These are phyloP conservation scores for Colletotrichum australisinense DNA, from an alignment of 2,329 filamentous ascomycete genomes.

Conservation along the genomic window DNA sequence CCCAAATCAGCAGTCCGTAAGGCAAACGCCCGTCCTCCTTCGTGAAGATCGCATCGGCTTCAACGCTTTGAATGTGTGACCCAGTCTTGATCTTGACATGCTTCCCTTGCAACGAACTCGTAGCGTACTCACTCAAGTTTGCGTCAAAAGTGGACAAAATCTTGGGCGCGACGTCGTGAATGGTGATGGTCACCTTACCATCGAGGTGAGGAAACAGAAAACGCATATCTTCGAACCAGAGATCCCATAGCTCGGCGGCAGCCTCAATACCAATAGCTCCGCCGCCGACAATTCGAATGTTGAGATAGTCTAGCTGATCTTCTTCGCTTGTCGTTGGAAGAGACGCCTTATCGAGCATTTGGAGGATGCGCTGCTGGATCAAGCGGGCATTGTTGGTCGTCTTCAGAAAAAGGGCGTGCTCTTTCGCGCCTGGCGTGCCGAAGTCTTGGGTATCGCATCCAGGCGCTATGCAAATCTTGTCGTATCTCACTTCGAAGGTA, in stretches of 20 bases:
- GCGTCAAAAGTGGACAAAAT: constrained; percentile 98
- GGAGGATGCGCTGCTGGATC: constrained; percentile 99
- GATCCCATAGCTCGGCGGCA: constrained; percentile 96
- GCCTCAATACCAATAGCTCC: constrained; percentile 98
- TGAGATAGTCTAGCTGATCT: constrained; percentile 84
- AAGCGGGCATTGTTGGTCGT: constrained; percentile 95
- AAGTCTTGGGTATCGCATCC: constrained; percentile 99
- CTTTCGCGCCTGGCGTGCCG: constrained; percentile 93
- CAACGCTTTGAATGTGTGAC: constrained; percentile 14
- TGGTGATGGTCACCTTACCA: constrained; percentile 94
- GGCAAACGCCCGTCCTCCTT: constrained; percentile 88
- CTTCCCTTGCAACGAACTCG: constrained; percentile 20
- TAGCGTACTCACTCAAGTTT: constrained; percentile 94
- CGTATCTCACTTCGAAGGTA: constrained; percentile 91
- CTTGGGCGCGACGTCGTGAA: constrained; percentile 96
- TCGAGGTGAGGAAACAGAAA: constrained; percentile 97
- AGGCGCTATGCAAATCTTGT: constrained; percentile 97
- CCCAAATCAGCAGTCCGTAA: constrained; percentile 97
- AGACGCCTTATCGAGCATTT: constrained; percentile 94
- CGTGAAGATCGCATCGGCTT: constrained; percentile 92
- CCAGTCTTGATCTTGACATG: constrained; percentile 2
- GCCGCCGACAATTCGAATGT: constrained; percentile 96
- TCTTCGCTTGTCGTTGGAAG: constrained; percentile 98
- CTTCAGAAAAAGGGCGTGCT: constrained; percentile 97
- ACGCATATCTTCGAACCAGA: constrained; percentile 97